Percentiles rank a stretch among this genome's conserved stretches.
These are phyloP conservation scores for Manihot esculenta DNA, from an alignment of 441 rosid genomes.

Conservation along the genomic window DNA sequence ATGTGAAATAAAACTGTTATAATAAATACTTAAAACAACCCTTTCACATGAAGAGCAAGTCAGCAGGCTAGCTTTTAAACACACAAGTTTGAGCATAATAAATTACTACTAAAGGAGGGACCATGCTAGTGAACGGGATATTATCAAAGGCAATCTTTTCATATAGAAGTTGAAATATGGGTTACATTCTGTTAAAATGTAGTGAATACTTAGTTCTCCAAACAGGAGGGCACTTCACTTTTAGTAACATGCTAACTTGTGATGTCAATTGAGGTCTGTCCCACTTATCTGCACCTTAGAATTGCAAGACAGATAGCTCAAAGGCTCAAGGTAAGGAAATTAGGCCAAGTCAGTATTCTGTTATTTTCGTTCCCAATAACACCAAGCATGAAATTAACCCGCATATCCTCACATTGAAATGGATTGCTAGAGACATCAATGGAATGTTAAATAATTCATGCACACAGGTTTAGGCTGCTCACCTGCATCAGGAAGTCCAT, in stretches of 20 bases:
- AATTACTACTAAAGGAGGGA: not conserved
- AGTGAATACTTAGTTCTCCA: not conserved
- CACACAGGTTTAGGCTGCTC: conserved; percentile 24
- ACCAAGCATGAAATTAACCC: not conserved
- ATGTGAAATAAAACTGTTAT: not conserved
- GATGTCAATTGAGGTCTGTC: not conserved
- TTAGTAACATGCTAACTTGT: not conserved
- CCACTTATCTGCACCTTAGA: not conserved
- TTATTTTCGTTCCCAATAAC: not conserved
- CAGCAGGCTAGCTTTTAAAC: not conserved
- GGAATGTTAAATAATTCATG: not conserved
- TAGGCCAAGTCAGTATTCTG: not conserved
- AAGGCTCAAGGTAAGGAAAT: not conserved
- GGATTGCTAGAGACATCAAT: not conserved
- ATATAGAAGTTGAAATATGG: not conserved
- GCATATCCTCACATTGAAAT: not conserved
- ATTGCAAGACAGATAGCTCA: not conserved
- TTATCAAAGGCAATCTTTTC: not conserved
- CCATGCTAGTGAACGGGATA: not conserved
- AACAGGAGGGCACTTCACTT: too few relatives aligned
- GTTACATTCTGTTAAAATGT: too few relatives aligned
- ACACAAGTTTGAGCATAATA: not conserved
- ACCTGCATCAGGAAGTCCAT: conserved; percentile 97
- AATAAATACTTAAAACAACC: not conserved
- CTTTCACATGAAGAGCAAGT: not conserved